A percentile compares a stretch with the other conserved stretches of the same genome.
These are phyloP conservation scores for Voacanga thouarsii DNA, from an alignment of 257 asterid species.

Conservation along the genomic window DNA sequence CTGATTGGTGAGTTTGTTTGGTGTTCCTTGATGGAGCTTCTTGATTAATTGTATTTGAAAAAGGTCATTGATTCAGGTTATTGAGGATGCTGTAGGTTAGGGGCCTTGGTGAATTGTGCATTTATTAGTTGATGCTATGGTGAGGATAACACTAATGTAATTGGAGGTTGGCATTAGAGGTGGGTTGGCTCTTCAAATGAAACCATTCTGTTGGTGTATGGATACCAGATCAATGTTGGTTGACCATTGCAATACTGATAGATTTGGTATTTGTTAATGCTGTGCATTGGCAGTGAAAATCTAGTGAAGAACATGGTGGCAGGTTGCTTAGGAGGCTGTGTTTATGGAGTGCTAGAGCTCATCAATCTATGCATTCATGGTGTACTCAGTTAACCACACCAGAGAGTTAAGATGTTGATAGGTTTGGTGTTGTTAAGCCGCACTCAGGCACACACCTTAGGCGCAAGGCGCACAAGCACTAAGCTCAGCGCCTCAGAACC, in stretches of 20 bases:
- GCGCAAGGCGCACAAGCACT: no score
- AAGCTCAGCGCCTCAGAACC: no score
- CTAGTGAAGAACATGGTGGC: neutral
- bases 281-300: neutral
- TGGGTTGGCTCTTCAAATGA: neutral
- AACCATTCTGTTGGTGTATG: neutral
- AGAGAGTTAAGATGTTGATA: neutral
- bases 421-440: no score
- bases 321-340: neutral
- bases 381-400: neutral
- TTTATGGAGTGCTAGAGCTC: neutral
- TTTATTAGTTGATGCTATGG: neutral
- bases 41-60: neutral
- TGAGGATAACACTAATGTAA: neutral
- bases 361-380: neutral
- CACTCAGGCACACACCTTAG: no score
- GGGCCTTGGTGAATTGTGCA: neutral
- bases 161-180: neutral
- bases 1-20: neutral
- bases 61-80: neutral
- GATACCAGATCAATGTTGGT: neutral
- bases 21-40: neutral
- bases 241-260: neutral
- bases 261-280: neutral
- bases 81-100: neutral